A percentile compares a stretch with the other conserved stretches of the same genome.
phyloP scores from a whole-genome alignment of 2,329 filamentous ascomycete species.

The Tolypocladium endophyticum region DNA sequence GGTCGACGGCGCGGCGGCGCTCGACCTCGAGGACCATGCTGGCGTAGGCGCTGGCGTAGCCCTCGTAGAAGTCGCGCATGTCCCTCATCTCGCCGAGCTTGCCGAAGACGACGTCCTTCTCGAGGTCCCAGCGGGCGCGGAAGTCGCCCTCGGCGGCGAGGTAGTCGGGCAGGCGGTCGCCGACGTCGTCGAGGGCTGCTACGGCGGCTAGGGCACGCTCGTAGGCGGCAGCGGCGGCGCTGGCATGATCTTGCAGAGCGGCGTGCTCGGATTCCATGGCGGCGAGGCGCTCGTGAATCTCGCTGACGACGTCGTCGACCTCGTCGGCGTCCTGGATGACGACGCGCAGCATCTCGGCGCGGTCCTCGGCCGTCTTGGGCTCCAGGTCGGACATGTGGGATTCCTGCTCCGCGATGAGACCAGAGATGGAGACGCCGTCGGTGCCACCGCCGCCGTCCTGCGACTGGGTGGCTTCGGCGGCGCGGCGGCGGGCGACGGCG shows the following conservation, averaged over 20 bases:
- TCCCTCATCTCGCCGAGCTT: constrained; percentile 68
- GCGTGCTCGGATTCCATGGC: constrained; percentile 67
- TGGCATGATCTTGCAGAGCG: constrained; percentile 52
- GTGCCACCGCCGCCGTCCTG: constrained; percentile 15
- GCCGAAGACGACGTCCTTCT: constrained; percentile 56
- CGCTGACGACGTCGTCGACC: constrained; percentile 55
- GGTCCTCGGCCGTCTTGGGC: constrained; percentile 64
- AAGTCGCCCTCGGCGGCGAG: constrained; percentile 56
- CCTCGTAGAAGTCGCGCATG: constrained; percentile 74
- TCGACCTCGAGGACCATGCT: constrained; percentile 76
- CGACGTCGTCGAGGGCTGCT: constrained; percentile 55
- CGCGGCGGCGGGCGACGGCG: constrained; percentile 56
- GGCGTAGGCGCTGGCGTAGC: constrained; percentile 77
- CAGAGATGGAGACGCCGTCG: constrained; percentile 52
- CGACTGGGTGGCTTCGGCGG: constrained; percentile 49
- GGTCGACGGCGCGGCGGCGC: constrained; percentile 61
- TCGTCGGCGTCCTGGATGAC: constrained; percentile 60
- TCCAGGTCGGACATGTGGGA: constrained; percentile 44
- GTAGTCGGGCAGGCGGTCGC: constrained; percentile 53
- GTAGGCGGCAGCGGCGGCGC: constrained; percentile 37
- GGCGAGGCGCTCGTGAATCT: constrained; percentile 63
- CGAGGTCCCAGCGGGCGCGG: constrained; percentile 58
- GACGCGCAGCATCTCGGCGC: constrained; percentile 72
- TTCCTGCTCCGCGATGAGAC: constrained; percentile 51
- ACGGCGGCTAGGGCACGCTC: constrained; percentile 52